These are phyloP conservation scores for Ogataea polymorpha DNA, from an alignment of 805 yeast species.

Conservation along the genomic window DNA sequence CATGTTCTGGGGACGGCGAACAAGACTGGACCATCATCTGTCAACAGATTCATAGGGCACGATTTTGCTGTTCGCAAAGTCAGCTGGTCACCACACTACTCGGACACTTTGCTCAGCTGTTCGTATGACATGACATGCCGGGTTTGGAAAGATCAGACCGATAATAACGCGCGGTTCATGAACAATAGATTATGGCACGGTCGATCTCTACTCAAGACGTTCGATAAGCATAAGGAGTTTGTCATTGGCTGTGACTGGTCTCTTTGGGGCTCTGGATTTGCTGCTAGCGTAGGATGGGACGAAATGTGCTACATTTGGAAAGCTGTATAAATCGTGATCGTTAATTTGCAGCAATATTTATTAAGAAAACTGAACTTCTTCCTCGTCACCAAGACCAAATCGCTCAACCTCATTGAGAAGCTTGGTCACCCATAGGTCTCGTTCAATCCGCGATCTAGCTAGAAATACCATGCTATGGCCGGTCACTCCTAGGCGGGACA, in stretches of 20 bases:
- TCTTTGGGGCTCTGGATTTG: conserved; percentile 96
- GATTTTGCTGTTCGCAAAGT: conserved; percentile 83
- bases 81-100: conserved; percentile 85
- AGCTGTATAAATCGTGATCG: conserved; percentile 36
- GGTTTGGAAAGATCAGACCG: conserved; percentile 77
- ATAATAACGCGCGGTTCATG: conserved; percentile 50
- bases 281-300: conserved; percentile 94
- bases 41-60: conserved; percentile 80
- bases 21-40: conserved; percentile 59
- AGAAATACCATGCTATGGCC: conserved; percentile 72
- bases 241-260: conserved; percentile 95
- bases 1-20: conserved; percentile 41
- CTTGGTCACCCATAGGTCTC: conserved; percentile 74
- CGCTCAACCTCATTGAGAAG: conserved; percentile 46
- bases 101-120: conserved; percentile 65
- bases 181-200: conserved; percentile 48
- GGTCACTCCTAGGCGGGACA: conserved; percentile 57
- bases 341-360: conserved; percentile 1
- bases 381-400: conserved; percentile 25
- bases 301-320: conserved; percentile 92
- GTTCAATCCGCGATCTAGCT: conserved; percentile 77
- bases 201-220: conserved; percentile 53
- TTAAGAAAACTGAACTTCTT: conserved; percentile 20
- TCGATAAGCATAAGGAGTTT: conserved; percentile 78
- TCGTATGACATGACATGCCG: conserved; percentile 92